Base-by-base conservation (phyloP, 1,284 basidiomycete species). In the Ustilago tritici region DNA sequence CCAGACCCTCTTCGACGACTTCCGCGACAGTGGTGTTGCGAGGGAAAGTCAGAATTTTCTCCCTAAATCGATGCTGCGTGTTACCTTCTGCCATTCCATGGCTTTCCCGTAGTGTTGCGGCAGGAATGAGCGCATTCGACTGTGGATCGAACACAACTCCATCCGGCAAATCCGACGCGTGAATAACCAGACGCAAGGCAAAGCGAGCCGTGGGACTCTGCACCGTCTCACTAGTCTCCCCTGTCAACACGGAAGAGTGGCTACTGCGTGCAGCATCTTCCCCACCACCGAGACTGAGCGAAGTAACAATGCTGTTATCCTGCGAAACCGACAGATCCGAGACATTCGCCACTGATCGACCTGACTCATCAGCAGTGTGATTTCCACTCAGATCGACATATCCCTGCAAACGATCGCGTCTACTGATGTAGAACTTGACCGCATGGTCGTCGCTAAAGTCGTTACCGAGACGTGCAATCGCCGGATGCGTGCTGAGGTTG, bases 371-470 rank as follows among this genome's bases (percentile, higher is more conserved):
- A 0, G 64, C 66, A 9, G 35, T 63, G 36, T 58, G 59, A 11
- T 54, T 61, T 28, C 58, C 61, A 55, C 47, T 65, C 46, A 73
- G 52, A 32, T 72, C 66, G 46, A 70, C 70, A 41, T 73, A 76
- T 34, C 74, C 74, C 19, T 65, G 69, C 52, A 70, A 32, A 52
- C 68, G 70, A 8, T 77, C 72, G 19, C 78, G 76, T 36, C 79
- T 66, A 83, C 96, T 94, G 76, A 99, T 87, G 87, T 96, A 98
- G 86, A 98, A 93, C 87, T 98, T 98, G 87, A 98, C 95, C 0
- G 92, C 92, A 11, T 94, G 95, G 84, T 98, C 95, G 77, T 99
- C 96, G 61, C 93, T 94, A 85, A 95, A 99, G 86, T 98, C 96
- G 80, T 95, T 96, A 38, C 93, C 91, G 40, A 98, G 88, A 80